Evolutionary conservation across 2,329 filamentous ascomycete genomes (phyloP), one percentile per base, ranked within the genome.

Genomic region (Apiospora malaysiana): DNA sequence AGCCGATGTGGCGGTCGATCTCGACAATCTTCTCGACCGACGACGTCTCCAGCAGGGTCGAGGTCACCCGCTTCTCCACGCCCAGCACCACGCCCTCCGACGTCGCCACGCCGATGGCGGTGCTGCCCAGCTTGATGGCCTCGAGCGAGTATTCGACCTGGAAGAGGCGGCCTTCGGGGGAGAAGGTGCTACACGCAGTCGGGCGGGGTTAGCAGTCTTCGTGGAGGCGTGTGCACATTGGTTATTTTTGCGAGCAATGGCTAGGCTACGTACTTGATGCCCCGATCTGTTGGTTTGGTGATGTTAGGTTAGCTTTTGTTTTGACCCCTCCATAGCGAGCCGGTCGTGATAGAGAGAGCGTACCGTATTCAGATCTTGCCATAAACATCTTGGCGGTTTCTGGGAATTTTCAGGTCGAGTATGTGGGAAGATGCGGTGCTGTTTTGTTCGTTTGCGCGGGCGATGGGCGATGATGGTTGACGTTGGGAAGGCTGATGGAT

Each of bases 141-240:
- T 99, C 96, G 83, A 99, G 93, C 72, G 96, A 98, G 91, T 99
- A 99, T 92, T 99, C 96, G 87, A 99, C 96, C 88, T 99, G 96
- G 90, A 99, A 99, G 83, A 99, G 93, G 85, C 96, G 96, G 80
- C 96, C 96, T 90, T 99, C 96, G 73, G 96, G 96, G 78, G 96
- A 99, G 90, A 99, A 99, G 89, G 96, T 99, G 90, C 93, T 97
- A 82, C 72, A 71, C 23, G 69, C 67, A 40, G 56, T 18, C 63
- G 32, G 21, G 45, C 68, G n/a, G 49, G 43, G 70, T 69, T 51
- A 43, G 49, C 47, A 68, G 74, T 72, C 71, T 70, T 73, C 78
- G 76, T 73, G 32, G 47, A 18, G 16, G 27, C 32, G 51, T 27
- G 51, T 59, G 51, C 27, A 14, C 4, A 16, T 37, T 14, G 18